These are phyloP conservation scores for Xylariaceae sp. DNA, from an alignment of 2,329 filamentous ascomycete genomes.

Conservation along the genomic window DNA sequence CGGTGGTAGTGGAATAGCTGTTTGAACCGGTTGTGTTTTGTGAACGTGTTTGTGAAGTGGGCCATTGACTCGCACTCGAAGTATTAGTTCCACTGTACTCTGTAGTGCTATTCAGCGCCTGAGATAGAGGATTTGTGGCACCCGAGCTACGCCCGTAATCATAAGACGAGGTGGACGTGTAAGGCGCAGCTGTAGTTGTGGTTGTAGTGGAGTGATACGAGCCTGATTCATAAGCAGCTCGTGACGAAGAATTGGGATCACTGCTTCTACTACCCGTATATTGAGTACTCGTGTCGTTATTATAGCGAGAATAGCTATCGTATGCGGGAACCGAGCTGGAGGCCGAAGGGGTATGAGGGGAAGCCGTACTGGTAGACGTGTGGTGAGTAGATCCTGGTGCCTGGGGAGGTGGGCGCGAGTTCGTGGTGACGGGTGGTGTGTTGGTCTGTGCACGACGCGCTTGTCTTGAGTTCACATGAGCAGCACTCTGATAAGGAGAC, in stretches of 20 bases:
- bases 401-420: slow-evolving; percentile 25
- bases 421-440: slow-evolving; percentile 23
- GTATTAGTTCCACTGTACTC: slow-evolving; percentile 19
- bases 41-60: slow-evolving; percentile 23
- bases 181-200: slow-evolving; percentile 24
- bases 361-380: slow-evolving; percentile 24
- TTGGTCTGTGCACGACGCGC: slow-evolving; percentile 27
- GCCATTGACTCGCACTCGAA: slow-evolving; percentile 25
- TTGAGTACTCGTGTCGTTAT: slow-evolving; percentile 20
- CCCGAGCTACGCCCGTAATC: slow-evolving; percentile 26
- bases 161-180: slow-evolving; percentile 27
- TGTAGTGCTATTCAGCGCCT: slow-evolving; percentile 22
- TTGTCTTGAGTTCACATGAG: slow-evolving; percentile 27
- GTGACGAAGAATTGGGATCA: slow-evolving; percentile 22
- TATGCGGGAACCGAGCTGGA: slow-evolving; percentile 26
- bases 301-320: slow-evolving; percentile 32
- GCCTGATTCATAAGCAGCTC: slow-evolving; percentile 27
- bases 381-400: slow-evolving; percentile 26
- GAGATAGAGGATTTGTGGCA: slow-evolving; percentile 25
- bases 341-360: slow-evolving; percentile 26
- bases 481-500: slow-evolving; percentile 27
- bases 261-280: slow-evolving; percentile 19
- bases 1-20: slow-evolving; percentile 19
- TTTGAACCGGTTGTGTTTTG: slow-evolving; percentile 19
- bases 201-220: slow-evolving; percentile 25